phyloP scores from a whole-genome alignment of 2,329 filamentous ascomycete species.

The Capronia americana region DNA sequence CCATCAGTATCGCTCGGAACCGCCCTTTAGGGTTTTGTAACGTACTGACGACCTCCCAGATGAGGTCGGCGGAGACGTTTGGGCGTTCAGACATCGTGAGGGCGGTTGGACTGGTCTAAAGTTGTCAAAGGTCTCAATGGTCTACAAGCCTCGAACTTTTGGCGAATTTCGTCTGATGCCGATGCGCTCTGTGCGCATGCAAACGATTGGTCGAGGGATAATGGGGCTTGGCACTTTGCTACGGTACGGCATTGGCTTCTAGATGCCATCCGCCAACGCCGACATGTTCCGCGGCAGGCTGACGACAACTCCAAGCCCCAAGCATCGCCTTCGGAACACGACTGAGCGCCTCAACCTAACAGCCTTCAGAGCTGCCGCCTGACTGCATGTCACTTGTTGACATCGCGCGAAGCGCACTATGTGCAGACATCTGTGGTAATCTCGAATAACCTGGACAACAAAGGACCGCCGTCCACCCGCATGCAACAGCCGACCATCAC shows the following conservation, averaged over 20 bases:
- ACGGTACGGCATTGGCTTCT: not conserved
- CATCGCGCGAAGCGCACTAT: conserved; percentile 11
- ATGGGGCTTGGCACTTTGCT: conserved; percentile 5
- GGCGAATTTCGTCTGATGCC: conserved; percentile 20
- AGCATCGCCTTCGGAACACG: not conserved
- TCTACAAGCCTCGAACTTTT: conserved; percentile 23
- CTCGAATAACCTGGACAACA: conserved; percentile 1
- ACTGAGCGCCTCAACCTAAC: not conserved
- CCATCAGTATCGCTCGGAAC: conserved; percentile 2
- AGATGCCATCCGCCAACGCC: not conserved
- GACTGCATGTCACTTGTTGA: conserved; percentile 4
- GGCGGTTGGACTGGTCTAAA: conserved; percentile 19
- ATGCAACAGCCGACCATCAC: not conserved
- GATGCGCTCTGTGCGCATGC: conserved; percentile 24
- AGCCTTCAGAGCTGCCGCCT: not conserved
- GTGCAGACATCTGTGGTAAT: conserved; percentile 2
- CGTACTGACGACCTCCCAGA: conserved; percentile 96
- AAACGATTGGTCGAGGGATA: conserved; percentile 5
- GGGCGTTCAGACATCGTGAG: conserved; percentile 56
- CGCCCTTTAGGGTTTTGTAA: conserved; percentile 45
- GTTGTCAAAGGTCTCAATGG: conserved; percentile 6
- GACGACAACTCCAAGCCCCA: conserved; percentile 22
- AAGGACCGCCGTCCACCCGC: not conserved
- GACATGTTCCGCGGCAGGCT: conserved; percentile 23
- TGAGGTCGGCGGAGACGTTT: conserved; percentile 85